Evolutionary conservation across 129 eudicot genomes (phyloP).

Genomic region (Pulicaria dysenterica): DNA sequence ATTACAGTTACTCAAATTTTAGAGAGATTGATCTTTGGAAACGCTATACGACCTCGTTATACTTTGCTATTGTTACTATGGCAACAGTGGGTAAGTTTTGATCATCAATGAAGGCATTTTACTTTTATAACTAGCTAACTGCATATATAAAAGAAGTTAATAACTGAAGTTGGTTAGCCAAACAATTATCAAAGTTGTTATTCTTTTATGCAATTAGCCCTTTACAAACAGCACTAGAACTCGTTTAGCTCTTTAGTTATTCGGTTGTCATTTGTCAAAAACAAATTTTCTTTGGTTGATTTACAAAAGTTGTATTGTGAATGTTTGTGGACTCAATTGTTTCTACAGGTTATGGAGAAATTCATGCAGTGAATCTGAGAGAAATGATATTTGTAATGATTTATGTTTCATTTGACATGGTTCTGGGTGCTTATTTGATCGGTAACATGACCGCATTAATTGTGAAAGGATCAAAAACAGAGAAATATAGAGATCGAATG

Average conservation of each 20-base stretch:
- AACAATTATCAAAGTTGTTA: too few relatives aligned
- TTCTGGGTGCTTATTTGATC: slow-evolving; percentile 94
- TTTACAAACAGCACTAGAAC: too few relatives aligned
- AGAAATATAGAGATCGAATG: slow-evolving; percentile 90
- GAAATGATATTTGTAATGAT: slow-evolving; percentile 94
- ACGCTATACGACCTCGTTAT: slow-evolving; percentile 74
- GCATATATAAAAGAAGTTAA: too few relatives aligned
- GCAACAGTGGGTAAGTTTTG: slow-evolving; percentile 85
- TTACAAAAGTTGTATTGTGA: slow-evolving; percentile 4
- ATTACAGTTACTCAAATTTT: slow-evolving; percentile 71
- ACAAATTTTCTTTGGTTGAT: not conserved
- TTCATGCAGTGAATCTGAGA: slow-evolving; percentile 91
- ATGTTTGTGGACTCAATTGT: slow-evolving; percentile 11
- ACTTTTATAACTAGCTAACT: too few relatives aligned
- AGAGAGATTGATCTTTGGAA: slow-evolving; percentile 88
- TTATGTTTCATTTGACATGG: slow-evolving; percentile 93
- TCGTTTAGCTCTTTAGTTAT: too few relatives aligned
- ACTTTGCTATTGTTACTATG: slow-evolving; percentile 96
- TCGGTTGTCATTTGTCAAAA: not conserved
- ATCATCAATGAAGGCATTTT: slow-evolving; percentile 10
- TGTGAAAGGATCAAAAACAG: slow-evolving; percentile 97
- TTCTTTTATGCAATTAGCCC: too few relatives aligned
- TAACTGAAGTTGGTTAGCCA: too few relatives aligned
- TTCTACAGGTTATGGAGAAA: slow-evolving; percentile 88
- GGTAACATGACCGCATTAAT: slow-evolving; percentile 98